A percentile compares a stretch with the other conserved stretches of the same genome.
Conservation (phyloP, 805 yeast species). For the Starmera amethionina region DNA sequence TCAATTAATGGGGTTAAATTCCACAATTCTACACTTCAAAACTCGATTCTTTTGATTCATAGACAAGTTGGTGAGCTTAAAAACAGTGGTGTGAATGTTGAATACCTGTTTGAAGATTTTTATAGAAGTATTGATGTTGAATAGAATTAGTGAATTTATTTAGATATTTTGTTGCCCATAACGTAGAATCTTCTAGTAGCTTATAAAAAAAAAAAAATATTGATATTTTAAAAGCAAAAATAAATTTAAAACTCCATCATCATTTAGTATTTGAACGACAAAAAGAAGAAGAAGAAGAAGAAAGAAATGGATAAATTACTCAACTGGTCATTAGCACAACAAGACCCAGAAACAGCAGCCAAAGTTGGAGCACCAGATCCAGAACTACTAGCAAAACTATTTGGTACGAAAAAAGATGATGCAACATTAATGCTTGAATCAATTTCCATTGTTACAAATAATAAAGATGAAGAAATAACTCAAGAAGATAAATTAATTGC, state of each 20-base stretch:
- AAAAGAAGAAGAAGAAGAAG: too few relatives aligned
- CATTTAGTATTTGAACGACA: too few relatives aligned
- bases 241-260: too few relatives aligned
- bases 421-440: constrained; percentile 79
- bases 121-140: constrained; percentile 11
- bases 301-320: constrained; percentile 72
- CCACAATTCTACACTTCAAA: constrained; percentile 39
- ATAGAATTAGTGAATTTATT: neutral
- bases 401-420: constrained; percentile 76
- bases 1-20: constrained; percentile 57
- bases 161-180: too few relatives aligned
- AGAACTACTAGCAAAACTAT: constrained; percentile 66
- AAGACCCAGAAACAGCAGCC: constrained; percentile 57
- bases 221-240: too few relatives aligned
- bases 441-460: constrained; percentile 34
- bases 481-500: constrained; percentile 63
- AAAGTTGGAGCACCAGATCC: constrained; percentile 70
- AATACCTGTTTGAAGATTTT: constrained; percentile 16
- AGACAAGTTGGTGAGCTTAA: constrained; percentile 57
- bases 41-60: constrained; percentile 42
- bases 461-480: constrained; percentile 43
- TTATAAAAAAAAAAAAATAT: too few relatives aligned
- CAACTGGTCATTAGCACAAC: constrained; percentile 87
- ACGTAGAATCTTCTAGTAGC: too few relatives aligned
- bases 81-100: constrained; percentile 63